Percentiles rank a stretch among this genome's conserved stretches.
phyloP scores from a whole-genome alignment of 2,329 filamentous ascomycete species.

The Madurella mycetomatis region DNA sequence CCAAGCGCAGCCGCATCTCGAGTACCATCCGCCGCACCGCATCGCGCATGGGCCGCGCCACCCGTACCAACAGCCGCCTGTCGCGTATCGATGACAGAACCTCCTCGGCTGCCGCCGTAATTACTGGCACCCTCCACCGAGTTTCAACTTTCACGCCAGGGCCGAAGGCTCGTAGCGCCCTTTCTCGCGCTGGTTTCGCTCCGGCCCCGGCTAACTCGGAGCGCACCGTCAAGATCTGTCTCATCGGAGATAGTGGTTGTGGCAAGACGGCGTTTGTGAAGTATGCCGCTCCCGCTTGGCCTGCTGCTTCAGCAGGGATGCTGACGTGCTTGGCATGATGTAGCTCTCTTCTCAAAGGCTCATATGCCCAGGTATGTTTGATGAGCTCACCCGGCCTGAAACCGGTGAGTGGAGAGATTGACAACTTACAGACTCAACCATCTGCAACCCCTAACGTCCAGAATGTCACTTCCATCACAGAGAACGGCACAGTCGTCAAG shows the following conservation, averaged over 20 bases:
- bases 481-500: slow-evolving; percentile 10
- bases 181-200: background rate
- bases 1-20: slow-evolving; percentile 13
- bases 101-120: background rate
- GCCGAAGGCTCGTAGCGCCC: slow-evolving; percentile 1
- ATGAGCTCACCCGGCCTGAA: background rate
- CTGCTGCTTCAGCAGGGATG: background rate
- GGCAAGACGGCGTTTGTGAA: slow-evolving; percentile 22
- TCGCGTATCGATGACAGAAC: background rate
- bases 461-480: background rate
- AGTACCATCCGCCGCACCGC: slow-evolving; percentile 1
- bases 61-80: background rate
- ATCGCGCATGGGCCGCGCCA: background rate
- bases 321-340: slow-evolving; percentile 1
- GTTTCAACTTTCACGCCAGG: background rate
- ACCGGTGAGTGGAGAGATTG: background rate
- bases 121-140: background rate
- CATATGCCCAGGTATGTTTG: slow-evolving; percentile 5
- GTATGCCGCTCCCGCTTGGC: slow-evolving; percentile 13
- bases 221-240: slow-evolving; percentile 19
- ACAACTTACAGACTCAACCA: background rate
- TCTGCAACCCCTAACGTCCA: slow-evolving; percentile 4
- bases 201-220: background rate
- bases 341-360: slow-evolving; percentile 9
- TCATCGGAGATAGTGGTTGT: slow-evolving; percentile 19